Base-by-base conservation (phyloP, 306 rosid species). In the Rosa multiflora region DNA sequence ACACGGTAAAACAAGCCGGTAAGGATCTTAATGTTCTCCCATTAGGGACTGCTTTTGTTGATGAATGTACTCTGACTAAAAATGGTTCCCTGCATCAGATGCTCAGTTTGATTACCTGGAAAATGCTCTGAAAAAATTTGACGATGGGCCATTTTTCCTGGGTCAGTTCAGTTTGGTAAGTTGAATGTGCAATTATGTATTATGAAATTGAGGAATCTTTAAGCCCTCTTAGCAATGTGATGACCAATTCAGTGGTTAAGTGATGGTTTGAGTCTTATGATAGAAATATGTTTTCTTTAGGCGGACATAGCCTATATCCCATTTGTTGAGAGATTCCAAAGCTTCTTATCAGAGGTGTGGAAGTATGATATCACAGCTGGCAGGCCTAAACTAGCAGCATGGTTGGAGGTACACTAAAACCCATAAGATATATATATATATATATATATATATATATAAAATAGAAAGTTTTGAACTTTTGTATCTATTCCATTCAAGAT, bases 121-220 rank as follows among this genome's bases (percentile, higher is more conserved):
- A 82, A 87, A 88, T 72, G 88, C 94, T 85, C 90, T 94, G 78
- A 85, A 82, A 35, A 90, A 86, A 70, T 91, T 87, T 69, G 91
- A 86, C 11, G 96, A 89, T 53, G 96, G 97, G 8, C 96, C 98
- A 47, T 89, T 87, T 87, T 63, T 94, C 75, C 85, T 94, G 42
- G 97, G 97, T 26, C 88, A 86, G 59, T 79, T 94, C 49, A 91
- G 98, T 72, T 79, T 73, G 92, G 98, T 91, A 75, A 85, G 87
- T 89, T 39, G 40, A 39, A n/a, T 73, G 10, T 17, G 1, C 12
- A 12, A 39, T 4, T 58, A 20, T 56, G 18, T 58, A 20, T 48
- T 9, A 67, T 51, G 46, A 74, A 44, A 63, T 40, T 12, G 42
- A 29, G 64, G 32, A 53, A 23, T 14, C 46, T 21, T 11, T 13